Percentiles rank a stretch among this genome's conserved stretches.
Evolutionary conservation across 2,329 filamentous ascomycete genomes (phyloP).

Genomic region (Ceratocystis diversiconidia): DNA sequence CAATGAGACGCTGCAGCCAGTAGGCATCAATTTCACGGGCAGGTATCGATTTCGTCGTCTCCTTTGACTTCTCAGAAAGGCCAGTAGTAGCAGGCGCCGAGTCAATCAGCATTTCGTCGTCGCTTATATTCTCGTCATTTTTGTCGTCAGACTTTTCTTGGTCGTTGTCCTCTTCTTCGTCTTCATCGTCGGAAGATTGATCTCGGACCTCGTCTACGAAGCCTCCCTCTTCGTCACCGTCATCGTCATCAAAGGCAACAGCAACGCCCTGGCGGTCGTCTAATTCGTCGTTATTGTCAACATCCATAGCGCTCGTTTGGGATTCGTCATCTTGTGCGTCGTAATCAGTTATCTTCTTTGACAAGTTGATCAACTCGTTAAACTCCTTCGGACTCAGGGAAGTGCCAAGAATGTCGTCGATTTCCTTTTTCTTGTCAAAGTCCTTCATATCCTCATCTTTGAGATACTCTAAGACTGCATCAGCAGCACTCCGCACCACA

Average conservation of each 20-base stretch:
- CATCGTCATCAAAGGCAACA: slow-evolving; percentile 87
- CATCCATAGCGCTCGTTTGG: slow-evolving; percentile 17
- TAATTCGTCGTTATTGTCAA: slow-evolving; percentile 59
- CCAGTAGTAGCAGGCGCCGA: slow-evolving; percentile 35
- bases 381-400: slow-evolving; percentile 79
- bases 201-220: slow-evolving; percentile 79
- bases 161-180: slow-evolving; percentile 45
- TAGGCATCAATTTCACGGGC: slow-evolving; percentile 92
- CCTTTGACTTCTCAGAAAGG: slow-evolving; percentile 30
- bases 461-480: slow-evolving; percentile 76
- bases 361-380: slow-evolving; percentile 88
- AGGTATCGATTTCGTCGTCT: slow-evolving; percentile 50
- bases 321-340: slow-evolving; percentile 78
- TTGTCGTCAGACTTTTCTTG: slow-evolving; percentile 35
- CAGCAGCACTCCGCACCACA: slow-evolving; percentile 82
- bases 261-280: slow-evolving; percentile 94
- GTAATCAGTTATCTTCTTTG: slow-evolving; percentile 98
- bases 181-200: slow-evolving; percentile 70
- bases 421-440: slow-evolving; percentile 94
- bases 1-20: slow-evolving; percentile 90
- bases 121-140: slow-evolving; percentile 29
- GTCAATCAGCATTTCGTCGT: slow-evolving; percentile 76
- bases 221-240: slow-evolving; percentile 67
- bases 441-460: slow-evolving; percentile 96
- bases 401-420: slow-evolving; percentile 82